These are phyloP conservation scores for Penicillium brasilianum DNA, from an alignment of 2,329 filamentous ascomycete genomes.

Conservation along the genomic window DNA sequence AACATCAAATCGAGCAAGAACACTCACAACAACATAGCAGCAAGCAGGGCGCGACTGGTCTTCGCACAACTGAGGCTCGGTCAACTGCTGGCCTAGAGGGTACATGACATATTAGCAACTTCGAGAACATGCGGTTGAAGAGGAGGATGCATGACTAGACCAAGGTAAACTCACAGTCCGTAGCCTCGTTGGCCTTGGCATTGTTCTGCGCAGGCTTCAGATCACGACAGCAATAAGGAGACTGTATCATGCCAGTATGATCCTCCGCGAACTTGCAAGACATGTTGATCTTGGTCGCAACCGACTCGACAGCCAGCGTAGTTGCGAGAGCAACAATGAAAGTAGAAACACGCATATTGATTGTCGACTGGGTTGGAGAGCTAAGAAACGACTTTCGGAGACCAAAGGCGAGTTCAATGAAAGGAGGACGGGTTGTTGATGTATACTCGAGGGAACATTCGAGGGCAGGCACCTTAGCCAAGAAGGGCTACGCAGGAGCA, in stretches of 20 bases:
- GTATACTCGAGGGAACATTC: conserved; percentile 17
- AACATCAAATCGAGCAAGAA: background rate
- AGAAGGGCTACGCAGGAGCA: conserved; percentile 20
- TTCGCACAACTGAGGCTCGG: conserved; percentile 31
- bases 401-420: background rate
- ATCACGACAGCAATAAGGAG: conserved; percentile 38
- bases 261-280: conserved; percentile 36
- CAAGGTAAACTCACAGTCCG: conserved; percentile 30
- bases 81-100: conserved; percentile 20
- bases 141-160: background rate
- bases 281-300: conserved; percentile 30
- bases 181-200: conserved; percentile 28
- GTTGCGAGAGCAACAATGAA: conserved; percentile 20
- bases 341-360: conserved; percentile 30
- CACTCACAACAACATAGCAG: conserved; percentile 40
- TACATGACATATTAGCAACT: conserved; percentile 17
- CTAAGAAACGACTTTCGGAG: background rate
- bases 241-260: conserved; percentile 34
- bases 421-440: background rate
- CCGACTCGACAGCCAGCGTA: conserved; percentile 25
- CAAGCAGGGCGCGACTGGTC: conserved; percentile 36
- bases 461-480: conserved; percentile 7
- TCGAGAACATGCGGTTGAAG: background rate
- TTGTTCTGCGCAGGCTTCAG: conserved; percentile 27
- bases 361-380: background rate